Base-by-base conservation (phyloP, 768 basidiomycete species). In the Cyclocybe cylindracea region DNA sequence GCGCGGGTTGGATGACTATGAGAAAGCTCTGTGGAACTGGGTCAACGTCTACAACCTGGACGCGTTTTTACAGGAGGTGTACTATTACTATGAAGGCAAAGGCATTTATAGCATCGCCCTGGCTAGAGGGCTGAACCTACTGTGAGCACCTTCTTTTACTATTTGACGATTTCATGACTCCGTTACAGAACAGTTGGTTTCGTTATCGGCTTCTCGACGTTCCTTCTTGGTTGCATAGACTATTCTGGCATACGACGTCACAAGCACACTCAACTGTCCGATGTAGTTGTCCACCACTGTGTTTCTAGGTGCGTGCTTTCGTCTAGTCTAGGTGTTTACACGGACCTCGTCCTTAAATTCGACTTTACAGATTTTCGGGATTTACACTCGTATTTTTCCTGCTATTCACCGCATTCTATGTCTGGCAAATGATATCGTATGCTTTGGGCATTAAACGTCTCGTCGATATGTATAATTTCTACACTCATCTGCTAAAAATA, bases 21-120 rank as follows among this genome's bases (percentile, higher is more conserved):
- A 99, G 68, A 86, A 85, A 52, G 97, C 97, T 1, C 69, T 98
- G 43, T 99, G 97, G 97, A 89, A 91, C 51, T 99, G 97, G 97
- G 94, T 98, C 53, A 99, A 99, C 65, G 94, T 98, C 10, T 93
- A 94, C 66, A 98, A 99, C 65, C 79, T 99, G 36, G 97, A 99
- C 63, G 86, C 85, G 7, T 99, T 95, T 69, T 71, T 99, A 29
- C 92, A 96, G 70, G 94, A 98, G 56, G 92, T 92, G 36, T 98
- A 99, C 69, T 78, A 80, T 40, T 99, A 98, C 68, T 99, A 99
- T 66, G 89, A 92, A 64, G 94, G 95, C 19, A 97, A 97, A 66
- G 97, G 97, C 1, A 88, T 98, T 34, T 98, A 89, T 65, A 94
- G 92, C 60, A 99, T 99, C 61, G 91, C 91, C 10, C 78, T 99